Base-by-base conservation (phyloP, 805 yeast species). In the Candida nemodendra region DNA sequence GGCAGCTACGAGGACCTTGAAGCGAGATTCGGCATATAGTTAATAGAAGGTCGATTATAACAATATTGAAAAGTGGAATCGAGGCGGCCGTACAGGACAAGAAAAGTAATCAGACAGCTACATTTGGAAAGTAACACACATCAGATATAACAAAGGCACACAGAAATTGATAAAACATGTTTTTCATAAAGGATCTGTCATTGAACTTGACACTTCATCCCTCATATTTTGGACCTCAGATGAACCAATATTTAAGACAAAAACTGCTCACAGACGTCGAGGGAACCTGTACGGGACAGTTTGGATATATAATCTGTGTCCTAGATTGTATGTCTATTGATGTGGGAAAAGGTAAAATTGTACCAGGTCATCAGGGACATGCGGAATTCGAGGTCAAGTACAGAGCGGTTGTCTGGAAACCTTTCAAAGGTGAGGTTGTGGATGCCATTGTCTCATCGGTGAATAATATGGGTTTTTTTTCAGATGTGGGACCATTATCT, bases 261-360 rank as follows among this genome's bases (percentile, higher is more conserved):
- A 90, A 91, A 63, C 73, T 93, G 45, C 74, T 93, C 42, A 89
- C 87, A 48, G 99, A 93, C 59, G 99, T 93, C 29, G 99, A 93
- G 66, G 99, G 99, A 18, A 89, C 98, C 1, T 93, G 98, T 66
- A 90, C 98, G 0, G 99, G 99, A 54, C 96, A 93, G 64, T 93
- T 93, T 69, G 99, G 99, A 11, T 93, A 93, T 62, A 93, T 93
- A 50, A 82, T 93, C 41, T 91, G 97, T 65, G 99, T 93, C 30
- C 72, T 93, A 59, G 98, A 93, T 59, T 87, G 95, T 49, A 88
- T 87, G 84, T 78, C 82, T 49, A 88, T 93, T 41, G 97, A 93
- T 57, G 95, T 93, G 24, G 99, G 96, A 32, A 83, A 88, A 52
- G 99, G 99, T 14, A 72, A 85, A 51, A 86, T 93, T 47, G 75